Evolutionary conservation across 495 filamentous ascomycete species (phyloP), one percentile per base, ranked within the genome.

Genomic region (Penicillium manginii): DNA sequence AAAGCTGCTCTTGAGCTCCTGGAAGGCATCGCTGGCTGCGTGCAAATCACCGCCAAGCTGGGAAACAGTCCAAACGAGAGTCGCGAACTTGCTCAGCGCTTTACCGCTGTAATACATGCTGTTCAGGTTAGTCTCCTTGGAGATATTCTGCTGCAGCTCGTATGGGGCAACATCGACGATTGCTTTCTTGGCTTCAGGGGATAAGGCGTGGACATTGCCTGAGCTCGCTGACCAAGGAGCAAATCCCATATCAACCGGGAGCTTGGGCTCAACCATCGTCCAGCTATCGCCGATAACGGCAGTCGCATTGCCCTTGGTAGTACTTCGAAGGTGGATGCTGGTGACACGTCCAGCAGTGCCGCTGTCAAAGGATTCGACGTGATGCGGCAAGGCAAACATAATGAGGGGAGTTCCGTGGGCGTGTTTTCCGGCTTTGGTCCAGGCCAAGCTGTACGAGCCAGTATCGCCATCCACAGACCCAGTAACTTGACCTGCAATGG

Each of bases 21-120:
- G 68, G 49, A 96, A 70, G 4, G 90, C 87, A 5, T 78, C 72
- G 53, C 80, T 74, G 0, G 91, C 87, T 10, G 90, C 68, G 0
- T 74, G 72, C 29, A 71, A 69, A 50, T 93, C 82, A 22, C 82
- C 75, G 15, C 88, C 77, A 26, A 97, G 73, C 52, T 89, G 81
- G 60, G 87, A 79, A 21, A 90, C 77, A 0, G 86, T 85, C 68
- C 90, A 88, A 40, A 90, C 76, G 21, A 94, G 76, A 14, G 74
- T 78, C 4, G 92, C 93, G 69, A 94, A 96, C 66, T 97, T 97
- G 61, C 88, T 90, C 9, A 97, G 75, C 0, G 88, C 91, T 83
- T 98, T 98, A 61, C 93, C 93, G 60, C 88, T 88, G 68, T 90
- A 98, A 73, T 98, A 98, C 89, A 97, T 96, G 60, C 89, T 96